phyloP scores from a whole-genome alignment of 2,329 filamentous ascomycete genomes.

The Alternaria longipes region DNA sequence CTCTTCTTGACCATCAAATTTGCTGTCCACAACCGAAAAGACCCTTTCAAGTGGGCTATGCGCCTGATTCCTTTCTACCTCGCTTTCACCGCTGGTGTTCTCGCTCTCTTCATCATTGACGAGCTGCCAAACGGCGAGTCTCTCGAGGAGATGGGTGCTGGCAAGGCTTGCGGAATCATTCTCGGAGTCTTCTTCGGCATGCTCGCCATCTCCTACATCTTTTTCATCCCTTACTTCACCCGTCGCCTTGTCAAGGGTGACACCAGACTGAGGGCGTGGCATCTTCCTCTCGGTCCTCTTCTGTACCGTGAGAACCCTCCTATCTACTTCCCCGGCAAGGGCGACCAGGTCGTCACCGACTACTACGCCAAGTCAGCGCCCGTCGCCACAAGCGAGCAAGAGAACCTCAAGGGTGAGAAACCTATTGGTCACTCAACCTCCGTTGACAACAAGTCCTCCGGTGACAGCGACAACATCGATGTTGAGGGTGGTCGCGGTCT shows the following conservation, averaged over 20 bases:
- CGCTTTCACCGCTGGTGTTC: conserved; percentile 58
- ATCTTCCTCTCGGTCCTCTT: conserved; percentile 51
- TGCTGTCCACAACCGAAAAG: conserved; percentile 58
- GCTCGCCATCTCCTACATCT: conserved; percentile 35
- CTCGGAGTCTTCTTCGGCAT: conserved; percentile 39
- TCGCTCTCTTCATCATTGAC: conserved; percentile 68
- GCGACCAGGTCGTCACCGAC: conserved; percentile 50
- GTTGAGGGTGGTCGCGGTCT: conserved; percentile 14
- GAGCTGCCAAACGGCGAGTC: conserved; percentile 51
- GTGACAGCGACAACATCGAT: conserved; percentile 10
- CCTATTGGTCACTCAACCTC: conserved; percentile 1
- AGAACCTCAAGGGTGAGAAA: conserved; percentile 20
- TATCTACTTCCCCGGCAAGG: conserved; percentile 54
- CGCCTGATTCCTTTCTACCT: conserved; percentile 61
- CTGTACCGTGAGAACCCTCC: conserved; percentile 53
- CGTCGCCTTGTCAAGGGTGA: conserved; percentile 40
- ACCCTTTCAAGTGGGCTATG: conserved; percentile 61
- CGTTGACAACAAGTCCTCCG: conserved; percentile 9
- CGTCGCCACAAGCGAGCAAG: conserved; percentile 8
- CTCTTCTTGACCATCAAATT: conserved; percentile 63
- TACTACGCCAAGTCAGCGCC: conserved; percentile 51
- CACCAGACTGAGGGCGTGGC: conserved; percentile 37
- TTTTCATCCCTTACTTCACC: conserved; percentile 42
- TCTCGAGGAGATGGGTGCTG: conserved; percentile 41
- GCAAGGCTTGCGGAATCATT: conserved; percentile 40